Evolutionary conservation across 2,329 filamentous ascomycete genomes (phyloP).

Genomic region (Boeremia exigua): DNA sequence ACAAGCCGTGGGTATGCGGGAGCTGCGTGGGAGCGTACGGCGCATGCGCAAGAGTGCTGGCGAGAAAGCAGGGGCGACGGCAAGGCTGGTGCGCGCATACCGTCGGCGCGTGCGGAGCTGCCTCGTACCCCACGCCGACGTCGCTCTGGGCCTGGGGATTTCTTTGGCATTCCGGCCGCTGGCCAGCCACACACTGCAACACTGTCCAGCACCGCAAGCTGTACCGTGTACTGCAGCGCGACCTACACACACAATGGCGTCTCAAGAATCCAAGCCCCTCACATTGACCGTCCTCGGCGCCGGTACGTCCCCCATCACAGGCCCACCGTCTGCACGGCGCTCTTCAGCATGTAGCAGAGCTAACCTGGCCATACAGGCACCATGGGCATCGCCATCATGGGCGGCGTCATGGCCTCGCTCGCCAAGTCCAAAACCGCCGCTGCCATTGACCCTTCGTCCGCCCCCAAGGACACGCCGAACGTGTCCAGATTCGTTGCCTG

Average conservation of each 20-base stretch:
- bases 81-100: constrained; percentile 24
- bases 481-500: constrained; percentile 82
- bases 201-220: constrained; percentile 6
- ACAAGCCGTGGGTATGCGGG: background rate
- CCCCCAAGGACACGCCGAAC: constrained; percentile 46
- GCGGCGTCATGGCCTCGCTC: constrained; percentile 77
- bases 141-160: constrained; percentile 11
- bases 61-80: constrained; percentile 7
- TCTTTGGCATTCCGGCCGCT: constrained; percentile 1
- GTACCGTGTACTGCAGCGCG: background rate
- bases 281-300: constrained; percentile 84
- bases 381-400: constrained; percentile 85
- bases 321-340: too few relatives aligned
- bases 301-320: constrained; percentile 65
- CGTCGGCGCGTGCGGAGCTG: constrained; percentile 24
- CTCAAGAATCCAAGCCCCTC: constrained; percentile 53
- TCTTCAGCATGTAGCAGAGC: background rate
- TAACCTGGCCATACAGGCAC: constrained; percentile 61
- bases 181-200: constrained; percentile 3
- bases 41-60: background rate
- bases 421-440: constrained; percentile 49
- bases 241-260: constrained; percentile 35
- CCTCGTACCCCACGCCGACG: constrained; percentile 17
- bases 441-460: constrained; percentile 49
- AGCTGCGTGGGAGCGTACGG: background rate